Base-by-base conservation (phyloP, 305 asterid genomes). In the Plantago lanceolata region DNA sequence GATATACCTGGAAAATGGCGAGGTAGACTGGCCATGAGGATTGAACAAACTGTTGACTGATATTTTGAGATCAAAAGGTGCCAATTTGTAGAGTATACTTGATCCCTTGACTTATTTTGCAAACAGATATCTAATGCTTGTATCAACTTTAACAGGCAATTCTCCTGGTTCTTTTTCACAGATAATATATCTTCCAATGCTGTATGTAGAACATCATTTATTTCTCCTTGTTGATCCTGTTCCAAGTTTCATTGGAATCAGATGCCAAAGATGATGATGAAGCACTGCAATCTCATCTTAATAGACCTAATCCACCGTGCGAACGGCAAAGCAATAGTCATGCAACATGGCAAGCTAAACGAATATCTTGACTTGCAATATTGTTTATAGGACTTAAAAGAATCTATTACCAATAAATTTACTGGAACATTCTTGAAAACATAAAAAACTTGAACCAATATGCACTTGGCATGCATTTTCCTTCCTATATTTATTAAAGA, bases 21-120 rank as follows among this genome's bases (percentile, higher is more conserved):
- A 55, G 95, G 98, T 72, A 93, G 87, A 77, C 86, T 85, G 74
- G 89, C 85, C 97, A 93, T 77, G 69, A 93, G 85, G 67, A 85
- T 79, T 8, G 97, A 89, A 73, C 89, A 76, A 50, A 82, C 83
- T 31, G 77, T 69, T 61, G 87, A 68, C 55, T 87, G 91, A 82
- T 84, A 89, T 71, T 89, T 93, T 55, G 88, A 79, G 73, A 87
- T 61, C 43, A 89, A 71, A 69, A 72, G 80, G 51, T 66, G 82
- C 60, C 51, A 70, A 31, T 72, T 75, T 45, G 74, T 68, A 17
- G 85, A 66, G 68, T 70, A 68, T 44, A 61, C 57, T 59, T 59
- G 80, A 55, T 67, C 74, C 67, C 71, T 67, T 48, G 86, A 65
- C 61, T 65, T 75, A 58, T 29, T 78, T 51, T 75, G 84, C 69